A percentile compares a stretch with the other conserved stretches of the same genome.
phyloP scores from a whole-genome alignment of 106 monocot species.

The Allium fistulosum region DNA sequence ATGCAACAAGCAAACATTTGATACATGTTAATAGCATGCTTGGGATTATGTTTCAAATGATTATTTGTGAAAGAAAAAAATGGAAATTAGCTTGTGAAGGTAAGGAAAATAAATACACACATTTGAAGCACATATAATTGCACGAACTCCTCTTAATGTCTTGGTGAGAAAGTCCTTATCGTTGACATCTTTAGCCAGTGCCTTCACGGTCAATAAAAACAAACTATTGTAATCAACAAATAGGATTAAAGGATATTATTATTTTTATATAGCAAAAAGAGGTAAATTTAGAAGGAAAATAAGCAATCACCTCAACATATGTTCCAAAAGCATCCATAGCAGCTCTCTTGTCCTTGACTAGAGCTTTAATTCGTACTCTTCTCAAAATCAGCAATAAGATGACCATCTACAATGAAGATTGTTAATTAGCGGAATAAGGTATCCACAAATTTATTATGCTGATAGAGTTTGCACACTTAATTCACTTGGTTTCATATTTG shows the following conservation, averaged over 20 bases:
- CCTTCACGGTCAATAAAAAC: constrained; percentile 22
- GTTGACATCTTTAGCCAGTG: constrained; percentile 52
- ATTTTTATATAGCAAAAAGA: background rate
- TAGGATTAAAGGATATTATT: background rate
- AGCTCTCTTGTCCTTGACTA: constrained; percentile 81
- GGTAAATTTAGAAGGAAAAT: background rate
- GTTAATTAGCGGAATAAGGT: background rate
- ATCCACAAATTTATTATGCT: constrained; percentile 1
- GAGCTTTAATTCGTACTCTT: constrained; percentile 66
- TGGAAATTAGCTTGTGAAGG: background rate
- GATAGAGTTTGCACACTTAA: background rate
- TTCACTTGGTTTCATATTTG: background rate
- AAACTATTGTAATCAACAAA: background rate
- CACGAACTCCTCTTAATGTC: constrained; percentile 62
- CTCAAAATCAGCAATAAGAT: constrained; percentile 75
- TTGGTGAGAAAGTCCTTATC: constrained; percentile 48
- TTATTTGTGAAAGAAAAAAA: too few relatives aligned
- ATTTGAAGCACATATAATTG: constrained; percentile 70
- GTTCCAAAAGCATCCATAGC: constrained; percentile 79
- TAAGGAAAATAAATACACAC: constrained; percentile 32
- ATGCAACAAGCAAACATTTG: too few relatives aligned
- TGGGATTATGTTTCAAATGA: too few relatives aligned
- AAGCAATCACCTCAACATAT: constrained; percentile 69
- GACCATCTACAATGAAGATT: constrained; percentile 54
- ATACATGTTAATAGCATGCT: too few relatives aligned